These are phyloP conservation scores for Acacia pycnantha DNA, from an alignment of 331 rosid genomes.

Conservation along the genomic window DNA sequence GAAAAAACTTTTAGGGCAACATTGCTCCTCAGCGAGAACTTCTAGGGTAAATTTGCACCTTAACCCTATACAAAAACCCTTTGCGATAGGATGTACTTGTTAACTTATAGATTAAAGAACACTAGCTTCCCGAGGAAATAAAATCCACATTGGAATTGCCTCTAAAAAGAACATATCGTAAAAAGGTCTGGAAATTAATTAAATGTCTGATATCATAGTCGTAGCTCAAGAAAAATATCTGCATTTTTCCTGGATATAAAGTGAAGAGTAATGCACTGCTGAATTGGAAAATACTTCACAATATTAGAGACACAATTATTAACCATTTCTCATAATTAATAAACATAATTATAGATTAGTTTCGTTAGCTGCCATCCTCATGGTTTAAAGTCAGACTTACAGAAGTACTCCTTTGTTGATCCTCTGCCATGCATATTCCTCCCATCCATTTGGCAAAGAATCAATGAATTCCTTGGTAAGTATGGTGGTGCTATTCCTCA, in stretches of 20 bases:
- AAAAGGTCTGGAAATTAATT: neutral
- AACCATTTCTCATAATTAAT: neutral
- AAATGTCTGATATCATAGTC: too few relatives aligned
- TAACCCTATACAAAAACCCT: too few relatives aligned
- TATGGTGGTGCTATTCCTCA: constrained; percentile 91
- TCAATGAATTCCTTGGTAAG: constrained; percentile 90
- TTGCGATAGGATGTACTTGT: too few relatives aligned
- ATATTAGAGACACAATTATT: neutral
- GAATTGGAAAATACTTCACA: neutral
- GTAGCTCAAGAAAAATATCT: neutral
- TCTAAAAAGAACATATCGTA: neutral
- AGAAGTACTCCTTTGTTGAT: constrained; percentile 84
- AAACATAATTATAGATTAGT: neutral
- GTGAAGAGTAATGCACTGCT: neutral
- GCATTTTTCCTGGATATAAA: neutral
- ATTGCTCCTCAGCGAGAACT: too few relatives aligned
- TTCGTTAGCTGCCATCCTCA: neutral
- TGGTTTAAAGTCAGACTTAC: constrained; percentile 49
- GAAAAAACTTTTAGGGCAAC: too few relatives aligned
- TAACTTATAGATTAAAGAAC: neutral
- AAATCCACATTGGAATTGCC: neutral
- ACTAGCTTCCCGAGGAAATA: neutral
- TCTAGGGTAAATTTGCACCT: too few relatives aligned
- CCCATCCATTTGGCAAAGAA: constrained; percentile 96
- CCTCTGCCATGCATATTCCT: constrained; percentile 97